Evolutionary conservation across 2,329 filamentous ascomycete genomes (phyloP).

Genomic region (Arthrobotrys conoides): DNA sequence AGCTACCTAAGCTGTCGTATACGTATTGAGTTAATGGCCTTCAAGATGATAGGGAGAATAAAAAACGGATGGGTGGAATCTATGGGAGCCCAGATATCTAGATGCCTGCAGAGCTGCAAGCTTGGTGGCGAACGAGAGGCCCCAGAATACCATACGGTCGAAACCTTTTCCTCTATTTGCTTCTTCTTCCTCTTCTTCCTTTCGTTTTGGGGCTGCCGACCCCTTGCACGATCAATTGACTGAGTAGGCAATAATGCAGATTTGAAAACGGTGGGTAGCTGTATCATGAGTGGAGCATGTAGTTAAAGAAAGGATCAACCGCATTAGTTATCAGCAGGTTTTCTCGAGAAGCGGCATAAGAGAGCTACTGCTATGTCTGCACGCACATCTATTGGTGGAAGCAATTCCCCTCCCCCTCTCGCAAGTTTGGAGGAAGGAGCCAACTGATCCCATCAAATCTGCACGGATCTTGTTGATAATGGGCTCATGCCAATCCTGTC

Average conservation of each 20-base stretch:
- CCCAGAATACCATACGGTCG: background rate
- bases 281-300: background rate
- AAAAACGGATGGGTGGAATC: constrained; percentile 6
- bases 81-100: background rate
- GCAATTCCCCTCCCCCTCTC: constrained; percentile 5
- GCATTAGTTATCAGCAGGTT: background rate
- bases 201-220: background rate
- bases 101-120: constrained; percentile 24
- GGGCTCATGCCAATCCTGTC: constrained; percentile 33
- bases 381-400: background rate
- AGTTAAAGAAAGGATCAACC: background rate
- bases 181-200: no score
- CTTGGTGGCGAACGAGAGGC: constrained; percentile 8
- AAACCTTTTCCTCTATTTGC: background rate
- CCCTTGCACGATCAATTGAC: background rate
- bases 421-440: constrained; percentile 10
- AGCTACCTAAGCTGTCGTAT: constrained; percentile 3
- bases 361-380: background rate
- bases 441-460: background rate
- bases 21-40: background rate
- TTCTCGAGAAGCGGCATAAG: constrained; percentile 10
- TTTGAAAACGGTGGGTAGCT: background rate
- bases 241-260: background rate
- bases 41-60: background rate
- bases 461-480: constrained; percentile 5